Base-by-base conservation (phyloP, 2,329 filamentous ascomycete genomes). In the Diaporthe batatas region DNA sequence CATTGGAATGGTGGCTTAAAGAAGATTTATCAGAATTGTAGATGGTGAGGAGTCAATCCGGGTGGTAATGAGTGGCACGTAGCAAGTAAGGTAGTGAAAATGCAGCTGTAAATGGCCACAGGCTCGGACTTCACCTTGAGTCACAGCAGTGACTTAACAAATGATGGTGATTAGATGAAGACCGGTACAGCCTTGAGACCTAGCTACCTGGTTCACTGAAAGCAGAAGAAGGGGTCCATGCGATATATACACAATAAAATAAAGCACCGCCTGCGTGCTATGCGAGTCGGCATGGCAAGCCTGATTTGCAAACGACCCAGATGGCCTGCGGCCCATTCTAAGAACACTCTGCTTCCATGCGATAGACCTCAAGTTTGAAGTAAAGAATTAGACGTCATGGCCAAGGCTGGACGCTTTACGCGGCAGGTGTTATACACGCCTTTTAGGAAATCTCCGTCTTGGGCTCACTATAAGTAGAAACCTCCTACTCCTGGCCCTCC, bases 391-490 rank as follows among this genome's bases (percentile, higher is more conserved):
- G 5, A 64, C 58, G 58, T 64, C 58, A 64, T 47, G 58, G 39
- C 58, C 39, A 64, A 64, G 58, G 6, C 34, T 32, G 58, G 14
- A 6, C 2, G 39, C 18, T 14, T n/a, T 32, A 32, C 2, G 11
- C 21, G 25, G 2, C 47, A 8, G 8, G 6, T 47, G 39, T 32
- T 47, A 47, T 64, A 32, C 16, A n/a, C 6, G 12, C 39, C 58
- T 12, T 47, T 64, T 44, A 14, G 39, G 23, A 64, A 47, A 8
- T 32, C 58, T 6, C 58, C 58, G 25, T 34, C 29, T 25, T 64
- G 39, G 25, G 39, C 39, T 25, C 16, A 32, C 39, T 32, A 64
- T 64, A 64, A 64, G 39, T 47, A 64, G 57, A 64, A 64, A 47
- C 25, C 2, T 11, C 4, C 2, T 32, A 18, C 44, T 47, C 25